These are phyloP conservation scores for Neurospora sp. DNA, from an alignment of 2,329 filamentous ascomycete species.

Conservation along the genomic window DNA sequence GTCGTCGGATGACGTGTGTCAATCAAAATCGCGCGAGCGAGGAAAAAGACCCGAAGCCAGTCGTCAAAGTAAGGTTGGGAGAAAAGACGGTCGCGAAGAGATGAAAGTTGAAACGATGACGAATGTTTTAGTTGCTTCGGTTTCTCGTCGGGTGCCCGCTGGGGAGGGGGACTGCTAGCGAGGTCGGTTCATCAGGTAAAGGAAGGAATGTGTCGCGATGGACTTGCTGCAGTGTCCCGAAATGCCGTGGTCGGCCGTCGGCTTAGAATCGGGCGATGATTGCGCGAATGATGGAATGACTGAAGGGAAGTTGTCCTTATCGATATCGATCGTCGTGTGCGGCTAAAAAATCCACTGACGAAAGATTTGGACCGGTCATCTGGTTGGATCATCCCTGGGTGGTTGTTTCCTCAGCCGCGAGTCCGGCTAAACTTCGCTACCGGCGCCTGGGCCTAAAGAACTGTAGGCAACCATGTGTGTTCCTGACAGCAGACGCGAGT, in stretches of 20 bases:
- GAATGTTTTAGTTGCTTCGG: background rate
- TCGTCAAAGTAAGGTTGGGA: background rate
- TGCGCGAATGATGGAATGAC: background rate
- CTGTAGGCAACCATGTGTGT: background rate
- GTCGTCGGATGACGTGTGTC: background rate
- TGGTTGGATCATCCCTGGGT: background rate
- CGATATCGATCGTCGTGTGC: background rate
- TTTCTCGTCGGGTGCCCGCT: slow-evolving; percentile 6
- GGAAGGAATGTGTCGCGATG: slow-evolving; percentile 10
- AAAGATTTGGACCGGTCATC: background rate
- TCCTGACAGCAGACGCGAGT: background rate
- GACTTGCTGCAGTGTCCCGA: background rate
- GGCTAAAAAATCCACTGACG: background rate
- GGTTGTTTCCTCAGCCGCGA: background rate
- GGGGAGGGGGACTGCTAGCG: slow-evolving; percentile 10
- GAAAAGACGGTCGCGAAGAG: slow-evolving; percentile 1
- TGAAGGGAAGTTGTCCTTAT: background rate
- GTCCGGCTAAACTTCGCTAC: background rate
- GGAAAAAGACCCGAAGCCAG: background rate
- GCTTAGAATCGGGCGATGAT: background rate
- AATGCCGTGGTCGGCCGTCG: background rate
- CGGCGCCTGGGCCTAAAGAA: background rate
- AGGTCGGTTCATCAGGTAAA: slow-evolving; percentile 15
- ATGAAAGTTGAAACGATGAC: slow-evolving; percentile 2
- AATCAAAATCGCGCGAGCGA: background rate